Percentiles rank a stretch among this genome's conserved stretches.
Conservation (phyloP, 495 filamentous ascomycete species). For the Penicillium goetzii region DNA sequence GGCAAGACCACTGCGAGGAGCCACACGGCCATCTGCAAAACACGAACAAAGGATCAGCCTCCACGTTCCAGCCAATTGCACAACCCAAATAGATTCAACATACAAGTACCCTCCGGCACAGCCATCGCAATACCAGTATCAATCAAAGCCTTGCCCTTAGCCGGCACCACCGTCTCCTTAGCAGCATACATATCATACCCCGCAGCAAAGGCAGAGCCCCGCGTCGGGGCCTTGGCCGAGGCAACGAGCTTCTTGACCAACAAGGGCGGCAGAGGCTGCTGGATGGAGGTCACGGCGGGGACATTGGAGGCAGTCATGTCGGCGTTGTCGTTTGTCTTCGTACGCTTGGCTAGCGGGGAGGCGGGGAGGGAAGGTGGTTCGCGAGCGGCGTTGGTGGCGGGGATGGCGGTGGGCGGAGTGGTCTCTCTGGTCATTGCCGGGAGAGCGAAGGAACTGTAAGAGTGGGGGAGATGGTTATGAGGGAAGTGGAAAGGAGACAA, state of each 20-base stretch:
- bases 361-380: conserved; percentile 60
- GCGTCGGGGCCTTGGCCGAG: conserved; percentile 75
- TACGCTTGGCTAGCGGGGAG: conserved; percentile 68
- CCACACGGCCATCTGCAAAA: conserved; percentile 79
- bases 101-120: conserved; percentile 85
- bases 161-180: conserved; percentile 71
- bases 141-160: conserved; percentile 80
- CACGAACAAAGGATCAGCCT: conserved; percentile 12
- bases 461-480: not conserved
- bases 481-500: not conserved
- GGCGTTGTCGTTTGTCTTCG: conserved; percentile 46
- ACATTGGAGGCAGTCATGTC: conserved; percentile 32
- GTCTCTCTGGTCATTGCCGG: conserved; percentile 59
- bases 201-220: conserved; percentile 86
- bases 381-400: conserved; percentile 33
- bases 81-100: conserved; percentile 27
- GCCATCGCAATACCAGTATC: conserved; percentile 90
- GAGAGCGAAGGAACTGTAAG: not conserved
- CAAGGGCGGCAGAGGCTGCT: conserved; percentile 59
- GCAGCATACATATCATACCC: conserved; percentile 91
- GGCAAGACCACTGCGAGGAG: conserved; percentile 89
- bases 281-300: conserved; percentile 42
- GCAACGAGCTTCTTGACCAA: conserved; percentile 84
- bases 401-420: conserved; percentile 38
- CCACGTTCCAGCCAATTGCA: not conserved